These are phyloP conservation scores for Phlebiopsis gigantea DNA, from an alignment of 768 basidiomycete genomes.

Conservation along the genomic window DNA sequence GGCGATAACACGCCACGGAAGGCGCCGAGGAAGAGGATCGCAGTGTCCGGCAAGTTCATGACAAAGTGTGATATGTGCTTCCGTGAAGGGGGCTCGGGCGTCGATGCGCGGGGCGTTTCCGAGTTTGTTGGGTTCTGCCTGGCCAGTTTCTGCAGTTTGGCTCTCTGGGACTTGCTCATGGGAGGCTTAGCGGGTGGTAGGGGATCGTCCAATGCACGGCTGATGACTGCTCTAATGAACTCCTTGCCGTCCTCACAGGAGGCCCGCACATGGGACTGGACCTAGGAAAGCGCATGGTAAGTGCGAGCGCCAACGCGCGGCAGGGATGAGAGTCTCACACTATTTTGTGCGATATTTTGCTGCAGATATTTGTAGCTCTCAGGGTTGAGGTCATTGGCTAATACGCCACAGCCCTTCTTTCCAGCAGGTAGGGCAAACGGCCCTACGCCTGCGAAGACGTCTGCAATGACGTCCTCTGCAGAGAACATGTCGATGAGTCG, in stretches of 20 bases:
- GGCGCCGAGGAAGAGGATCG: constrained; percentile 84
- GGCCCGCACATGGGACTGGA: constrained; percentile 60
- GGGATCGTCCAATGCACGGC: constrained; percentile 54
- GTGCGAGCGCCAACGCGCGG: not conserved
- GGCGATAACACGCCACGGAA: constrained; percentile 68
- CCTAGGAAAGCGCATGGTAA: constrained; percentile 37
- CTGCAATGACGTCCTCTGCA: constrained; percentile 76
- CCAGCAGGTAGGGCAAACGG: constrained; percentile 94
- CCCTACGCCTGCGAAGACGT: constrained; percentile 96
- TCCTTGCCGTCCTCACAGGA: constrained; percentile 82
- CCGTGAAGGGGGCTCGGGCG: constrained; percentile 32
- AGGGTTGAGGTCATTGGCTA: constrained; percentile 95
- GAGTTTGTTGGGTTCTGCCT: constrained; percentile 27
- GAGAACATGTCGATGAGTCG: constrained; percentile 73
- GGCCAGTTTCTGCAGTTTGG: not conserved
- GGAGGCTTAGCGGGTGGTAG: constrained; percentile 33
- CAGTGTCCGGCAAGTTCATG: constrained; percentile 97
- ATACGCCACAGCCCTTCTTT: constrained; percentile 82
- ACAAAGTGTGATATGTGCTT: constrained; percentile 77
- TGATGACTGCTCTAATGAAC: constrained; percentile 66
- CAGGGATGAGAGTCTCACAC: constrained; percentile 47
- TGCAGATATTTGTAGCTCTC: constrained; percentile 72
- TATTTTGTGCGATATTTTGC: constrained; percentile 71
- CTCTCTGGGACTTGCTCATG: constrained; percentile 10
- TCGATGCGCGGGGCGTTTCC: not conserved